These are phyloP conservation scores for Bolboschoenus planiculmis DNA, from an alignment of 176 grass and related monocot genomes.

Conservation along the genomic window DNA sequence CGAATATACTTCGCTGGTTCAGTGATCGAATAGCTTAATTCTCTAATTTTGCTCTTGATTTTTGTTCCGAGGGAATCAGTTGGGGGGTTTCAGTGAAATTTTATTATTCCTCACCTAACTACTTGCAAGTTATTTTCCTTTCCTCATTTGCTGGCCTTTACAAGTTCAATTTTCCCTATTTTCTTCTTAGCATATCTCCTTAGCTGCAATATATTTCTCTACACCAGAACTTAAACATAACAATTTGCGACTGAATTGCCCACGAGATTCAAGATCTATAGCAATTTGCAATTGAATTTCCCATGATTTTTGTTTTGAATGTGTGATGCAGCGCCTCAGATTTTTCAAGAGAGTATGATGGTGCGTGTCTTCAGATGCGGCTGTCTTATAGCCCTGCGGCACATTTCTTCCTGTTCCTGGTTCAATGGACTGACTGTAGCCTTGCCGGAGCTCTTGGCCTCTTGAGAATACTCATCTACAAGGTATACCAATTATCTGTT, in stretches of 20 bases:
- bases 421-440: slow-evolving; percentile 91
- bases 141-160: background rate
- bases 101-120: background rate
- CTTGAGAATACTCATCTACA: slow-evolving; percentile 81
- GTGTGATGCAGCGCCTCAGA: slow-evolving; percentile 56
- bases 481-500: slow-evolving; percentile 22
- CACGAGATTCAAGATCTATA: too few species aligned
- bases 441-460: slow-evolving; percentile 84
- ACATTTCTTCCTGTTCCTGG: slow-evolving; percentile 73
- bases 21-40: background rate
- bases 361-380: slow-evolving; percentile 82
- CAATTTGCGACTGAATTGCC: background rate
- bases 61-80: background rate
- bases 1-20: background rate
- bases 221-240: too few species aligned
- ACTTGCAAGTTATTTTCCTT: background rate
- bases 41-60: background rate
- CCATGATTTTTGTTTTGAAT: background rate
- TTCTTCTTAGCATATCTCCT: too few species aligned
- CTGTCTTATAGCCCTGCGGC: slow-evolving; percentile 85
- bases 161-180: too few species aligned
- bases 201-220: too few species aligned
- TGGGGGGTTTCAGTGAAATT: background rate
- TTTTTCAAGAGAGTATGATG: slow-evolving; percentile 79
- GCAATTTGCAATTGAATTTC: too few species aligned